Conservation (phyloP, 257 asterid genomes). For the Plantago ovata region DNA sequence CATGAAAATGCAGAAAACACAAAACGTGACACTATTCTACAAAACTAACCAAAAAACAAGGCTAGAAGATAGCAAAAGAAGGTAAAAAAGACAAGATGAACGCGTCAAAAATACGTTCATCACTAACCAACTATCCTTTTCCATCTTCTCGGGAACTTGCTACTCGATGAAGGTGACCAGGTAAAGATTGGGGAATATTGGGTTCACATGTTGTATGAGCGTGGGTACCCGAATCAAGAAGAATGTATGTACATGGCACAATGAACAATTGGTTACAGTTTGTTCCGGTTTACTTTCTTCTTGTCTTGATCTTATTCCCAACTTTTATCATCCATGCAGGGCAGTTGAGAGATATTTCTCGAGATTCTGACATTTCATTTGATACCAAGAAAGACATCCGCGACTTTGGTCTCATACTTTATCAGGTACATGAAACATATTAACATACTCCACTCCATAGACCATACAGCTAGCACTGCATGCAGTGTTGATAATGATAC, state of each 20-base stretch:
- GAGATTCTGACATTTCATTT: conserved; percentile 18
- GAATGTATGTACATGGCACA: conserved; percentile 31
- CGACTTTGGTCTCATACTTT: conserved; percentile 42
- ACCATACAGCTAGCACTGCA: too few species aligned
- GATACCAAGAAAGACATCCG: conserved; percentile 45
- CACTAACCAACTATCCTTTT: neutral
- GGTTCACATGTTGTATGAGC: conserved; percentile 58
- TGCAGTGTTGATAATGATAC: too few species aligned
- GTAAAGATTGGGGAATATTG: conserved; percentile 62
- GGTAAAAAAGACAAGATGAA: too few species aligned
- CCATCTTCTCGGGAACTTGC: conserved; percentile 44
- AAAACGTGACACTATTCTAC: too few species aligned
- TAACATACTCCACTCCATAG: too few species aligned
- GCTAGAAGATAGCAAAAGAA: too few species aligned
- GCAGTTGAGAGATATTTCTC: conserved; percentile 20
- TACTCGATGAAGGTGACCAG: conserved; percentile 58
- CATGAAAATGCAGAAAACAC: too few species aligned
- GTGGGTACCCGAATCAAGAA: conserved; percentile 41
- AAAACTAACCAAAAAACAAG: too few species aligned
- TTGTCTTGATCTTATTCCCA: neutral
- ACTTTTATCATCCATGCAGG: conserved; percentile 20
- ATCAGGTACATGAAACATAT: conserved; percentile 53
- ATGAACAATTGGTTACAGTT: conserved; percentile 10
- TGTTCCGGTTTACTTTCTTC: neutral
- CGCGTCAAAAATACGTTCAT: too few species aligned